Evolutionary conservation across 345 rosid genomes (phyloP).

Genomic region (Clarkia xantiana): DNA sequence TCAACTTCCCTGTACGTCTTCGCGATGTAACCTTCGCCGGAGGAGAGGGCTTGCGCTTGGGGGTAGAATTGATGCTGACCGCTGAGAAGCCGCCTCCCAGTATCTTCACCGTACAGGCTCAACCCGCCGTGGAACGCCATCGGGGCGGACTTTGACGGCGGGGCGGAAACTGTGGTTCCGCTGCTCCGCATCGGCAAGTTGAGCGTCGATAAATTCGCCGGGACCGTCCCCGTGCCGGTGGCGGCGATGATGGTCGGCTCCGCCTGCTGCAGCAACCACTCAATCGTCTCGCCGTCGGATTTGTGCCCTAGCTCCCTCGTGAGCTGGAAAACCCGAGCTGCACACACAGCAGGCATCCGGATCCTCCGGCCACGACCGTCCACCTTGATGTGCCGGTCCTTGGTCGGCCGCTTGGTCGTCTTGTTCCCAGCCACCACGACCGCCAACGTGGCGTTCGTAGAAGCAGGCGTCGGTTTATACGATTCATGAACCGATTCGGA

Average conservation of each 20-base stretch:
- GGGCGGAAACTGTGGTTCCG: conserved; percentile 42
- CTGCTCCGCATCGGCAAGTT: conserved; percentile 55
- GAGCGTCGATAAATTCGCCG: conserved; percentile 70
- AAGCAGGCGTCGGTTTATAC: no score
- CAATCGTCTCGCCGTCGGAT: conserved; percentile 76
- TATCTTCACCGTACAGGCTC: conserved; percentile 25
- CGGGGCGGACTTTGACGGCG: conserved; percentile 45
- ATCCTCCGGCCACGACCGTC: conserved; percentile 81
- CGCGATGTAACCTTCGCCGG: conserved; percentile 19
- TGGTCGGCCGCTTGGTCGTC: conserved; percentile 39
- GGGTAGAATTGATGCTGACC: conserved; percentile 45
- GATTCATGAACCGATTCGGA: no score
- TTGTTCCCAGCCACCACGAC: conserved; percentile 3
- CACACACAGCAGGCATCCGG: conserved; percentile 80
- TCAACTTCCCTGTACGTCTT: conserved; percentile 45
- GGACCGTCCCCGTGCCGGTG: conserved; percentile 77
- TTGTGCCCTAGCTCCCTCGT: conserved; percentile 68
- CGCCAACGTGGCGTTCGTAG: neutral
- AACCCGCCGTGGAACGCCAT: conserved; percentile 42
- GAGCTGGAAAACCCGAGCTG: conserved; percentile 71
- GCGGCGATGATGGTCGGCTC: conserved; percentile 65
- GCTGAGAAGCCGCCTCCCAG: conserved; percentile 12
- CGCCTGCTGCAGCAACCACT: conserved; percentile 77
- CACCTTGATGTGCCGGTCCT: conserved; percentile 75
- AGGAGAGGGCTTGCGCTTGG: no score